Percentiles rank a stretch among this genome's conserved stretches.
Evolutionary conservation across 2,329 filamentous ascomycete genomes (phyloP).

Genomic region (Ophiostoma populinum): DNA sequence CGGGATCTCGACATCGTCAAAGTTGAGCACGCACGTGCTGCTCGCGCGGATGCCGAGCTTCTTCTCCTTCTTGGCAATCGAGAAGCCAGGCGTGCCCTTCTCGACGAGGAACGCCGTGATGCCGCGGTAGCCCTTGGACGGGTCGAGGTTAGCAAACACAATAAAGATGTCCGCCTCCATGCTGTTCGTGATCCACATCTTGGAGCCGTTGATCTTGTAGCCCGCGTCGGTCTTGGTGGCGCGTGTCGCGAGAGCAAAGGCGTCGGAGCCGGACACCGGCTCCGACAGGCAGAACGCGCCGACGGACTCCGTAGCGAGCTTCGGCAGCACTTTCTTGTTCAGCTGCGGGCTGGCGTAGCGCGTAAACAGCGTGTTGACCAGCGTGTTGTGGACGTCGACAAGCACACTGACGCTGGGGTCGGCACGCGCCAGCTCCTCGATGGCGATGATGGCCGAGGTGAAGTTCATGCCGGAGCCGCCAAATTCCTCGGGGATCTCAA

Average conservation of each 20-base stretch:
- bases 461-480: conserved; percentile 98
- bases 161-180: conserved; percentile 92
- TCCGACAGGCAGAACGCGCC: conserved; percentile 88
- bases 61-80: conserved; percentile 98
- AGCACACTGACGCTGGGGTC: conserved; percentile 91
- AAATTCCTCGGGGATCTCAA: conserved; percentile 95
- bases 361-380: conserved; percentile 85
- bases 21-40: conserved; percentile 93
- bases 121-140: conserved; percentile 83
- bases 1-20: conserved; percentile 87
- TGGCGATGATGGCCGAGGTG: conserved; percentile 85
- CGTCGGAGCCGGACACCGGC: conserved; percentile 83
- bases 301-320: conserved; percentile 75
- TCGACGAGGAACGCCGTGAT: conserved; percentile 94
- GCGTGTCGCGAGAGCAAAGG: conserved; percentile 85
- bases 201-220: conserved; percentile 75
- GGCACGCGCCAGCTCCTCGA: conserved; percentile 86
- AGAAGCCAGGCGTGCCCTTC: conserved; percentile 76
- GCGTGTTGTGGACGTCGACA: conserved; percentile 94
- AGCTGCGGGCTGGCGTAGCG: conserved; percentile 63
- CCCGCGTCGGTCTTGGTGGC: conserved; percentile 68
- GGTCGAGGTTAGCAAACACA: conserved; percentile 92
- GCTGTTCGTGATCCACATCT: conserved; percentile 99
- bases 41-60: conserved; percentile 93
- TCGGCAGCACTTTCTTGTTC: conserved; percentile 80